Base-by-base conservation (phyloP, 441 rosid genomes). In the Pelargonium myrrhifolium region DNA sequence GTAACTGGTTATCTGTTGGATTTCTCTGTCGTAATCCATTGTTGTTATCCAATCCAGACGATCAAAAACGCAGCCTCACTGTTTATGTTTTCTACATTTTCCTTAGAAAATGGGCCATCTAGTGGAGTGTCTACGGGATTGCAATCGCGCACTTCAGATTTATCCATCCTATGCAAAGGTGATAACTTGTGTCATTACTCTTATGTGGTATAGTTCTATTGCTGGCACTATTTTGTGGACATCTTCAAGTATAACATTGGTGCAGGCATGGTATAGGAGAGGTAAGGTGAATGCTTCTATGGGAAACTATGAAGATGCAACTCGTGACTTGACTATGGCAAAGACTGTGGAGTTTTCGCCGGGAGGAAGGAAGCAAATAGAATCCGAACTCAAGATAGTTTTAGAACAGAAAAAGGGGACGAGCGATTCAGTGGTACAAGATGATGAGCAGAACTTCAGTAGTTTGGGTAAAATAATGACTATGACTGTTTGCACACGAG, bases 241-340 rank as follows among this genome's bases (percentile, higher is more conserved):
- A 17, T 64, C 5, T 43, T 9, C 9, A 9, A 8, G 6, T 22
- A 9, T 15, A 59, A 10, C 39, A 59, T 62, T 72, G 43, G 72
- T 42, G 40, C 72, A 92, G 93, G 97, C 92, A 12, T 92, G 97
- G 96, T 88, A 85, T 74, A 82, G 96, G 85, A 85, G 96, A 77
- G 96, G 89, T 22, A 90, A 92, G 80, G 83, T 78, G 75, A 90
- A 88, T 84, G 84, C 79, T 56, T 69, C 83, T 73, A 74, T 86
- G 69, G 88, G 82, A 67, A 79, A 85, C 31, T 79, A 74, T 35
- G 68, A 67, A 71, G 85, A 78, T 79, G 89, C 92, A 21, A 22
- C 77, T 64, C 72, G n/a, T 65, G 93, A 92, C 73, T 83, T 88
- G 39, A 76, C 77, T 24, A 74, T 84, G 69, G 87, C 93, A 53